phyloP scores from a whole-genome alignment of 2,329 filamentous ascomycete genomes.

The Akanthomyces dipterigenus region DNA sequence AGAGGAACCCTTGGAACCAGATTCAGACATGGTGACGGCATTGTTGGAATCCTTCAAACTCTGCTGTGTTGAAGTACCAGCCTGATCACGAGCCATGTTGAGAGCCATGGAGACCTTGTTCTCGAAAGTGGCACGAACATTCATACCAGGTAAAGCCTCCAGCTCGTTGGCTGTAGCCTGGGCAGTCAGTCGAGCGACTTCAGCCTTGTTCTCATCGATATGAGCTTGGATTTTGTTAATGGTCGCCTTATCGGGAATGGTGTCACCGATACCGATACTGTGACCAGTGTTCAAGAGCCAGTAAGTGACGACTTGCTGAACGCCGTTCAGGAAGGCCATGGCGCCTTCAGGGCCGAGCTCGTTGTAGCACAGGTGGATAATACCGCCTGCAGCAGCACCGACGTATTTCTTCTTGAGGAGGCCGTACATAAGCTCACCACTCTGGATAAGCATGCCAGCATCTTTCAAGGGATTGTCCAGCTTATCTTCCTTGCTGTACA shows the following conservation, averaged over 20 bases:
- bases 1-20: constrained; percentile 95
- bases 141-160: constrained; percentile 96
- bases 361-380: constrained; percentile 94
- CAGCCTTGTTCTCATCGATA: constrained; percentile 73
- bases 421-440: constrained; percentile 84
- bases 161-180: constrained; percentile 79
- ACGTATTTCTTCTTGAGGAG: constrained; percentile 90
- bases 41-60: constrained; percentile 95
- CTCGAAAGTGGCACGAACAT: constrained; percentile 95
- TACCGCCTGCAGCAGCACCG: constrained; percentile 81
- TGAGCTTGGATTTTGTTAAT: constrained; percentile 78
- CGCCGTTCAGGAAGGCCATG: constrained; percentile 92
- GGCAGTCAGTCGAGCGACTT: constrained; percentile 69
- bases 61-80: constrained; percentile 85
- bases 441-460: constrained; percentile 73
- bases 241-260: constrained; percentile 80
- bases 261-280: constrained; percentile 97
- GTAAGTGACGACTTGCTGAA: constrained; percentile 91
- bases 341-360: constrained; percentile 80
- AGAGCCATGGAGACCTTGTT: constrained; percentile 91
- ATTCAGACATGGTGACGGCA: constrained; percentile 90
- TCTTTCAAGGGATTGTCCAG: constrained; percentile 62
- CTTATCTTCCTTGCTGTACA: constrained; percentile 58
- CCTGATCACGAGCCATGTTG: constrained; percentile 93
- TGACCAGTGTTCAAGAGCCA: constrained; percentile 96